These are phyloP conservation scores for Russula virescens DNA, from an alignment of 768 basidiomycete species.

Conservation along the genomic window DNA sequence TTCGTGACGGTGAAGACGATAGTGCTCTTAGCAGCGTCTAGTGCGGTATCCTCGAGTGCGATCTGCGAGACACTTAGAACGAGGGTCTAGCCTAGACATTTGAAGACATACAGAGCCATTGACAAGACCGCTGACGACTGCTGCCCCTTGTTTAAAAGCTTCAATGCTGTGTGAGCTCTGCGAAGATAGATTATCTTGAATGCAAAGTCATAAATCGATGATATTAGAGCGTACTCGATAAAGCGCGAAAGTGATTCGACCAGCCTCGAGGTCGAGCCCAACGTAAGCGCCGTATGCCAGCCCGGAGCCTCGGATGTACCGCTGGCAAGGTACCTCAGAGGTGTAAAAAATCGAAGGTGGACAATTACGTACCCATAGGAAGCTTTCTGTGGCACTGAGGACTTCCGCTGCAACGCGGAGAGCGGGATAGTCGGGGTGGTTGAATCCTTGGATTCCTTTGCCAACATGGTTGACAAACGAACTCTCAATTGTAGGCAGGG, in stretches of 20 bases:
- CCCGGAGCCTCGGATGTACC: slow-evolving; percentile 89
- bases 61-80: slow-evolving; percentile 44
- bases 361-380: slow-evolving; percentile 66
- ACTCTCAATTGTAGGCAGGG: slow-evolving; percentile 91
- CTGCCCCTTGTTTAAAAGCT: slow-evolving; percentile 76
- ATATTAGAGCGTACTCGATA: slow-evolving; percentile 55
- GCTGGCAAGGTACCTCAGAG: slow-evolving; percentile 37
- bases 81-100: neutral
- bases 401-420: slow-evolving; percentile 79
- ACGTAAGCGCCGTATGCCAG: slow-evolving; percentile 90
- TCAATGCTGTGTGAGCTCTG: slow-evolving; percentile 76
- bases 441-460: slow-evolving; percentile 72
- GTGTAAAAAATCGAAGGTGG: neutral
- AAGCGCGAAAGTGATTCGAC: slow-evolving; percentile 66
- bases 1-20: slow-evolving; percentile 82
- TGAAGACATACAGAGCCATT: slow-evolving; percentile 64
- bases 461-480: slow-evolving; percentile 76
- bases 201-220: neutral
- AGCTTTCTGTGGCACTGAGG: slow-evolving; percentile 90
- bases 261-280: slow-evolving; percentile 69
- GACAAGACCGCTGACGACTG: slow-evolving; percentile 71
- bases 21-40: slow-evolving; percentile 89
- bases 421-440: slow-evolving; percentile 80
- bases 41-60: slow-evolving; percentile 65
- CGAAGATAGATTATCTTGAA: slow-evolving; percentile 6